A percentile compares a stretch with the other conserved stretches of the same genome.
phyloP scores from a whole-genome alignment of 208 protist genomes.

The Trypanosoma cruzi region DNA sequence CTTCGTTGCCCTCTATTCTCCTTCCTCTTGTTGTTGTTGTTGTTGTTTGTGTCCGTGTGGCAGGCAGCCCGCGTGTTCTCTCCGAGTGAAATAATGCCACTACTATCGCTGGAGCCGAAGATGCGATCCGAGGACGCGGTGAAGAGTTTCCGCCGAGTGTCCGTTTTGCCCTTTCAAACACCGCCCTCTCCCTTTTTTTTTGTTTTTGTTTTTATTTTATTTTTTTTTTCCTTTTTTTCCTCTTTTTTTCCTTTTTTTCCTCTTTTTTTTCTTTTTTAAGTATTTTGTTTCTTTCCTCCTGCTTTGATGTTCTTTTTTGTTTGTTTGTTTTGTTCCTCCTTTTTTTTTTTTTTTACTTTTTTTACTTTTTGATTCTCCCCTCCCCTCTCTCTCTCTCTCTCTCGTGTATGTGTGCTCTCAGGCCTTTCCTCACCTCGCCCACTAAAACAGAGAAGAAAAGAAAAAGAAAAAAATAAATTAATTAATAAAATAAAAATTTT shows the following conservation, averaged over 20 bases:
- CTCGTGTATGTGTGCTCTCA: too few relatives aligned
- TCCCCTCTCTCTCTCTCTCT: too few relatives aligned
- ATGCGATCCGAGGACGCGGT: neutral
- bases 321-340: constrained; percentile 16
- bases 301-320: constrained; percentile 15
- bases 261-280: too few relatives aligned
- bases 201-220: too few relatives aligned
- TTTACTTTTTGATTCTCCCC: too few relatives aligned
- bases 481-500: too few relatives aligned
- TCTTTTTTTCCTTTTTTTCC: too few relatives aligned
- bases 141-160: neutral
- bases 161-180: neutral
- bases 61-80: neutral
- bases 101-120: neutral
- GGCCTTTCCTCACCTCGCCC: too few relatives aligned
- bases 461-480: too few relatives aligned
- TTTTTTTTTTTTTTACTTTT: constrained; percentile 10
- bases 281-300: too few relatives aligned
- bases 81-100: neutral
- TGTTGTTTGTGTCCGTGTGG: neutral
- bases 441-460: too few relatives aligned
- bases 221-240: too few relatives aligned
- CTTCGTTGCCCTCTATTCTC: neutral
- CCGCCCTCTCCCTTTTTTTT: constrained; percentile 6
- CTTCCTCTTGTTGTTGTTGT: neutral